Evolutionary conservation across 495 filamentous ascomycete species (phyloP).

Genomic region (Glonium stellatum): DNA sequence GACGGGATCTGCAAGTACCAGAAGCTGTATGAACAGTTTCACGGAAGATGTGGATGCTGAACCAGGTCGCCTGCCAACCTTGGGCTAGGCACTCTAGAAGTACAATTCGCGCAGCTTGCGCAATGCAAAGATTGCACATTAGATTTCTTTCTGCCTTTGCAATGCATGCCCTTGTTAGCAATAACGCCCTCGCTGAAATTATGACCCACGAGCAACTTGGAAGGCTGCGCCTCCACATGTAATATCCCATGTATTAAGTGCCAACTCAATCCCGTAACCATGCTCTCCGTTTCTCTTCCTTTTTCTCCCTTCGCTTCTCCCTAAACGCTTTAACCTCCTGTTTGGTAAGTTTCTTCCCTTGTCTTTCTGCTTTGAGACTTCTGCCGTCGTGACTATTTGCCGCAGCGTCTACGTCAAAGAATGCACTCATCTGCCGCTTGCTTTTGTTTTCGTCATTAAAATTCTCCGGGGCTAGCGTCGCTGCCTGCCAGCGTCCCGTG

Average conservation of each 20-base stretch:
- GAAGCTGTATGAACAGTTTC: no score
- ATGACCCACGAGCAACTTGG: background rate
- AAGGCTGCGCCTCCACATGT: background rate
- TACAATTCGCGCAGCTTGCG: background rate
- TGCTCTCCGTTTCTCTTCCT: slow-evolving; percentile 88
- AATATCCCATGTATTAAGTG: slow-evolving; percentile 1
- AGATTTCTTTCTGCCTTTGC: background rate
- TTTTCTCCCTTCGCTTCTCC: slow-evolving; percentile 65
- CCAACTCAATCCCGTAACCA: slow-evolving; percentile 75
- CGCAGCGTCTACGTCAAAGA: slow-evolving; percentile 95
- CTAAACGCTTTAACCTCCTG: slow-evolving; percentile 70
- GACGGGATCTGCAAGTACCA: no score
- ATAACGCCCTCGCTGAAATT: background rate
- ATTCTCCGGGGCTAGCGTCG: slow-evolving; percentile 56
- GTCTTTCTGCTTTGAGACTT: slow-evolving; percentile 83
- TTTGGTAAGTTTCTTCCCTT: slow-evolving; percentile 80
- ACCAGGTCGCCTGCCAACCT: no score
- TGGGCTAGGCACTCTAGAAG: background rate
- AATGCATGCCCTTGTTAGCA: background rate
- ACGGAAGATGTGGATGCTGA: no score
- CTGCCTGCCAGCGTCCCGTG: slow-evolving; percentile 76
- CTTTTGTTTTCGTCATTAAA: slow-evolving; percentile 88
- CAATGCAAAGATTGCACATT: background rate
- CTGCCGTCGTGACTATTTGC: slow-evolving; percentile 89
- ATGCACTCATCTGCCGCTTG: slow-evolving; percentile 83